phyloP scores from a whole-genome alignment of 2,329 filamentous ascomycete genomes.

The Onygenales sp. region DNA sequence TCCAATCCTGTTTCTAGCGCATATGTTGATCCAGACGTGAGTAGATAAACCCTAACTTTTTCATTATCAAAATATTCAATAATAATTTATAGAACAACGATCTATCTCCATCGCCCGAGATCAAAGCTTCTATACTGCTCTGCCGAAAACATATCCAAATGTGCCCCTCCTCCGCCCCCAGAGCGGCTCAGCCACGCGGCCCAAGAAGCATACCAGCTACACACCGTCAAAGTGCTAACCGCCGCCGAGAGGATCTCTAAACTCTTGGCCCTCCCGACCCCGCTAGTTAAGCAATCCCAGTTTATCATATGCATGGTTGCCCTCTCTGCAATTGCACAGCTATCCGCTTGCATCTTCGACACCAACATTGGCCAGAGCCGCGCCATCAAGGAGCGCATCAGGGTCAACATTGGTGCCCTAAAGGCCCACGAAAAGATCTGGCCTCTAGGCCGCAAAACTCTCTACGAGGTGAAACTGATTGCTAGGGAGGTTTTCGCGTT shows the following conservation, averaged over 20 bases:
- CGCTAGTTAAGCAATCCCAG: background rate
- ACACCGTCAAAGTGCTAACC: background rate
- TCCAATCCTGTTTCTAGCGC: constrained; percentile 71
- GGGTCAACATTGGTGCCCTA: constrained; percentile 2
- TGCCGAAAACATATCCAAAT: constrained; percentile 3
- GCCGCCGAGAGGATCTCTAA: background rate
- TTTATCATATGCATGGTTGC: constrained; percentile 4
- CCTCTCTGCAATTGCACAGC: background rate
- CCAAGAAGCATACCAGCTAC: constrained; percentile 3
- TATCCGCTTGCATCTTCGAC: constrained; percentile 2
- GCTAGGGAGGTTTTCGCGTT: background rate
- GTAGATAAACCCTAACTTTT: background rate
- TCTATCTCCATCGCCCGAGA: constrained; percentile 1
- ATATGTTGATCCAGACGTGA: constrained; percentile 54
- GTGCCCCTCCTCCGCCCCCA: background rate
- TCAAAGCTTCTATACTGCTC: background rate
- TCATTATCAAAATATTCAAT: background rate
- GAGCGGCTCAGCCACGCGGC: background rate
- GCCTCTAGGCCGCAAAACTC: background rate
- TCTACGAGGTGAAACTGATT: constrained; percentile 1
- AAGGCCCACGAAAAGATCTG: constrained; percentile 1
- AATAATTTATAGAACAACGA: background rate
- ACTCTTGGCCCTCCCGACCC: constrained; percentile 1
- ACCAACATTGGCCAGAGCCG: background rate
- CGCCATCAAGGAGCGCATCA: background rate